Evolutionary conservation across 805 yeast species (phyloP), one percentile per base, ranked within the genome.

Genomic region (Teunomyces lycoperdinae): DNA sequence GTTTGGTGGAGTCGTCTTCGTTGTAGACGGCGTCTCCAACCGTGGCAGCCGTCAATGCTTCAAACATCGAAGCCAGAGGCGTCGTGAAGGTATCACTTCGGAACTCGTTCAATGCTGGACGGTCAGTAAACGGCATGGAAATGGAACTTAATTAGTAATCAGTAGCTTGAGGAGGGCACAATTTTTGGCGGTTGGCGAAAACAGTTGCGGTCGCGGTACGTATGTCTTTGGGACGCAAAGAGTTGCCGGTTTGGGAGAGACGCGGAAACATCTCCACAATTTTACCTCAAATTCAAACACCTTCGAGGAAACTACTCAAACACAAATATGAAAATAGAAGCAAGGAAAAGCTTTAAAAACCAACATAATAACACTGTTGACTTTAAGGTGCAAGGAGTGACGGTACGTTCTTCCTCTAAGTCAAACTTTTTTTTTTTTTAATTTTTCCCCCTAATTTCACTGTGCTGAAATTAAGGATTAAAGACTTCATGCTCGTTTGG

Each of bases 61-160:
- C 53, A 33, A 48, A 27, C 56, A 52, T 52, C 5, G 49, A 34
- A 6, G 38, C 28, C 0, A 96, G 81, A 11, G 97, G 97, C 9
- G 87, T 85, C 2, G 97, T 90, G 77, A 89, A 89, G 1, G 97
- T 91, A 64, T 91, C 98, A 58, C 92, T 52, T 43, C 76, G 64
- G 54, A 70, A 72, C 47, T 72, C 77, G 48, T 68, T 68, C 50
- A 60, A 66, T 9, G 76, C 69, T 30, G 71, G 61, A 26, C 50
- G 48, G 16, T 17, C 14, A 8, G 30, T 38, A 26, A 38, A 26
- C 3, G 28, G 13, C 41, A 38, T 38, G 27, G 11, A 5, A 26
- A 10, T n/a, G 30, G 4, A 10, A 26, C 24, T 20, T 20, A 5
- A 20, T 10, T n/a, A 26, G 29, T 24, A 24, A n/a, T 24, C 27